A percentile compares a stretch with the other conserved stretches of the same genome.
phyloP scores from a whole-genome alignment of 2,329 filamentous ascomycete species.

The Scedosporium aurantiacum region DNA sequence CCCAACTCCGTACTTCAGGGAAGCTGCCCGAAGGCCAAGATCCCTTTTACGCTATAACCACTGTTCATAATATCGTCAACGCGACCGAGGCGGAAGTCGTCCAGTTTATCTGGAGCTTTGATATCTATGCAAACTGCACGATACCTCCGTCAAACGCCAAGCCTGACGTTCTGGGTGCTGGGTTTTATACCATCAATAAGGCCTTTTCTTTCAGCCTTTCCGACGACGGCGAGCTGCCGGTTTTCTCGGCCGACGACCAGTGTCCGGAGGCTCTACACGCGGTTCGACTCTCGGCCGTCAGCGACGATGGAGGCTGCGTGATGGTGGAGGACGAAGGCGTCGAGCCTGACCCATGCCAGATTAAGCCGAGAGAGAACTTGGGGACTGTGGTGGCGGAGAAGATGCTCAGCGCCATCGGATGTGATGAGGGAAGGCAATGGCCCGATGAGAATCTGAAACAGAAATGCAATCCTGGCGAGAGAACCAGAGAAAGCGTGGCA shows the following conservation, averaged over 20 bases:
- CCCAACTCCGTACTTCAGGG: neutral
- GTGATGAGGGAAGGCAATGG: neutral
- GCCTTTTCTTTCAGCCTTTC: neutral
- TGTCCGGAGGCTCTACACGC: neutral
- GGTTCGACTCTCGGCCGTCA: neutral
- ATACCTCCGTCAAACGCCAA: neutral
- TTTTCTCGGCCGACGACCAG: neutral
- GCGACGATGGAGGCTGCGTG: neutral
- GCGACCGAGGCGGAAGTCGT: neutral
- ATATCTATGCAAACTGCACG: neutral
- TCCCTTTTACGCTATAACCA: neutral
- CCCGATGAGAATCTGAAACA: slow-evolving; percentile 31
- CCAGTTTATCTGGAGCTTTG: neutral
- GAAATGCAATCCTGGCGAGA: neutral
- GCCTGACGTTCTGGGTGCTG: neutral
- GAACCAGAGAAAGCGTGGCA: neutral
- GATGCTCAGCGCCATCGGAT: neutral
- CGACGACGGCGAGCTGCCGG: neutral
- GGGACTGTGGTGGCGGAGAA: neutral
- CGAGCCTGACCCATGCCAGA: neutral
- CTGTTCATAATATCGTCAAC: neutral
- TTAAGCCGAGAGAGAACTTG: neutral
- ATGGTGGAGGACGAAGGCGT: neutral
- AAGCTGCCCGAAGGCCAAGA: neutral
- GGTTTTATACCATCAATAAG: neutral